These are phyloP conservation scores for Boletus vinaceobasis DNA, from an alignment of 768 basidiomycete species.

Conservation along the genomic window DNA sequence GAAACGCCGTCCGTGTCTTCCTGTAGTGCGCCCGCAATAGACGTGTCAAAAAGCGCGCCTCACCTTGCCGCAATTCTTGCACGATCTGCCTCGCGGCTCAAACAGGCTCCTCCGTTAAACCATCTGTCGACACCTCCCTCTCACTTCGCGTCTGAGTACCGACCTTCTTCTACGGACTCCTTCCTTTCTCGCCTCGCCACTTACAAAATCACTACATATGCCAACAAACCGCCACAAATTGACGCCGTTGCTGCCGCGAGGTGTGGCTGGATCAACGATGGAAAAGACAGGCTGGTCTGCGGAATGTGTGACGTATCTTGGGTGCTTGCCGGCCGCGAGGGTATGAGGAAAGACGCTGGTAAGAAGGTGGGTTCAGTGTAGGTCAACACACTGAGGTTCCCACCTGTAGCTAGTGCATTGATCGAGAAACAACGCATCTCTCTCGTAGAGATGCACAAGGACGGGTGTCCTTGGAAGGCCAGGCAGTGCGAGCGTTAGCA, in stretches of 20 bases:
- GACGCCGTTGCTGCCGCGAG: constrained; percentile 78
- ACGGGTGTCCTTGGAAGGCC: constrained; percentile 80
- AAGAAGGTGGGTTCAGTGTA: constrained; percentile 38
- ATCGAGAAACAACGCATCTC: constrained; percentile 69
- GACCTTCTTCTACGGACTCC: constrained; percentile 72
- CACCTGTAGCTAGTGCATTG: constrained; percentile 54
- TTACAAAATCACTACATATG: constrained; percentile 76
- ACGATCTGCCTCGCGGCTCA: constrained; percentile 54
- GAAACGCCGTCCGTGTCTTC: background rate
- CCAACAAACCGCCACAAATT: constrained; percentile 69
- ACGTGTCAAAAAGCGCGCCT: constrained; percentile 57
- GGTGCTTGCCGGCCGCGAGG: constrained; percentile 66
- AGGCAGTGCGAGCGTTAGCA: constrained; percentile 75
- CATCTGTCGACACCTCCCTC: constrained; percentile 28
- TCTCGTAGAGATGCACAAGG: constrained; percentile 70
- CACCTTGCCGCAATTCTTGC: constrained; percentile 68
- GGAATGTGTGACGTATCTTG: constrained; percentile 69
- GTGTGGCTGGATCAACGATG: constrained; percentile 82
- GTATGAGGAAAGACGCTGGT: constrained; percentile 78
- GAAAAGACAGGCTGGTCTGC: constrained; percentile 75
- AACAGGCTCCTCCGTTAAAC: constrained; percentile 49
- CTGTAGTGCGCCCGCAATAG: constrained; percentile 13
- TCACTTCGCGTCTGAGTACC: constrained; percentile 54
- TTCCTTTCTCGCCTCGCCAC: constrained; percentile 73
- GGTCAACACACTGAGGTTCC: constrained; percentile 13